A percentile compares a stretch with the other conserved stretches of the same genome.
phyloP scores from a whole-genome alignment of 768 basidiomycete genomes.

The Tylopilus subfusipes region DNA sequence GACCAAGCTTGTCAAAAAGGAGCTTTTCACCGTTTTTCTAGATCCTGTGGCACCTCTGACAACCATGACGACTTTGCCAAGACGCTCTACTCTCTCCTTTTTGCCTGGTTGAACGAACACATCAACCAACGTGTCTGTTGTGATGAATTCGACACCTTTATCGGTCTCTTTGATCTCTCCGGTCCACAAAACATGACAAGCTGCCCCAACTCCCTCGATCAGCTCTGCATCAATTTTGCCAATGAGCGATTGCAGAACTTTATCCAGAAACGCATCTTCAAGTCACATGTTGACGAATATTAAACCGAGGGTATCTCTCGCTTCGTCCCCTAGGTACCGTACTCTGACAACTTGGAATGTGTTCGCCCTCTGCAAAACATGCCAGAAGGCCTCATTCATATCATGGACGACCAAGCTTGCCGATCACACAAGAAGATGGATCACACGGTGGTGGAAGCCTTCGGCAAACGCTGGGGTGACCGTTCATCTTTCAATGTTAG shows the following conservation, averaged over 20 bases:
- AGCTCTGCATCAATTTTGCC: conserved; percentile 95
- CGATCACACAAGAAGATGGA: conserved; percentile 88
- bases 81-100: conserved; percentile 89
- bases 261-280: conserved; percentile 64
- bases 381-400: conserved; percentile 84
- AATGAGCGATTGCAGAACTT: conserved; percentile 89
- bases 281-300: conserved; percentile 80
- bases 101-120: conserved; percentile 94
- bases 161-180: conserved; percentile 92
- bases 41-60: conserved; percentile 87
- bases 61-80: conserved; percentile 94
- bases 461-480: conserved; percentile 91
- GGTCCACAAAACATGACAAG: conserved; percentile 88
- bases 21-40: conserved; percentile 95
- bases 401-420: conserved; percentile 95
- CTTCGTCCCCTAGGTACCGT: conserved; percentile 66
- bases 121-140: conserved; percentile 94
- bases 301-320: conserved; percentile 73
- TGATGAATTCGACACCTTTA: conserved; percentile 89
- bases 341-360: conserved; percentile 90
- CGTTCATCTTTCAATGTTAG: conserved; percentile 90
- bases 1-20: conserved; percentile 90
- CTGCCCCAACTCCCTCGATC: conserved; percentile 89
- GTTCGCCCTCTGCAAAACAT: conserved; percentile 49
- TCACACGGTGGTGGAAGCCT: conserved; percentile 91